phyloP scores from a whole-genome alignment of 2,329 filamentous ascomycete species.

The Fusarium virguliforme region DNA sequence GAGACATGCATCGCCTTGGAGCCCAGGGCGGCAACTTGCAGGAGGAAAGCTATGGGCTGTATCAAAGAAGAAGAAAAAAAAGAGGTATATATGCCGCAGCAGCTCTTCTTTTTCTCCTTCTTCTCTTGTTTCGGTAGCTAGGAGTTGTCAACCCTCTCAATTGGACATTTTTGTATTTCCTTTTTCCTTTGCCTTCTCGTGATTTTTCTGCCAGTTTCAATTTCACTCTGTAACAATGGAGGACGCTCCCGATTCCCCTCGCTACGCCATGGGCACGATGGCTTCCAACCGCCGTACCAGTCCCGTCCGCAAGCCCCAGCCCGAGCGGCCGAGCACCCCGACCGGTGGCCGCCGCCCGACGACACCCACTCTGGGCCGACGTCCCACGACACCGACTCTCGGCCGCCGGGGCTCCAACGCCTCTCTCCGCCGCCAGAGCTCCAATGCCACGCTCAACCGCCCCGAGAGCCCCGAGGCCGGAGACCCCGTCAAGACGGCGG shows the following conservation, averaged over 20 bases:
- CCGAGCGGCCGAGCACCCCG: slow-evolving; percentile 36
- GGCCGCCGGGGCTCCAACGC: slow-evolving; percentile 34
- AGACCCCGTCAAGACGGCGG: slow-evolving; percentile 31
- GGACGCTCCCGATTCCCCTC: slow-evolving; percentile 36
- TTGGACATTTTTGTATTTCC: not conserved
- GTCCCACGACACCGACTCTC: slow-evolving; percentile 43
- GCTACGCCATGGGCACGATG: slow-evolving; percentile 47
- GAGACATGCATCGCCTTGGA: slow-evolving; percentile 2
- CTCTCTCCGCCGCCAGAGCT: slow-evolving; percentile 30
- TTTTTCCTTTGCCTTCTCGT: not conserved
- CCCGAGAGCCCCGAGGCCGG: slow-evolving; percentile 2
- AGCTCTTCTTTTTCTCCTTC: not conserved
- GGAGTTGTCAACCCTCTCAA: not conserved
- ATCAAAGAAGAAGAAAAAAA: not conserved
- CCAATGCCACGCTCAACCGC: slow-evolving; percentile 37
- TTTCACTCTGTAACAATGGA: slow-evolving; percentile 24
- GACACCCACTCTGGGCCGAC: slow-evolving; percentile 37
- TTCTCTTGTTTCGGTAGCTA: slow-evolving; percentile 10
- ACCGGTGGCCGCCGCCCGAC: slow-evolving; percentile 31
- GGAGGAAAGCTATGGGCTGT: not conserved
- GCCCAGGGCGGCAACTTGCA: slow-evolving; percentile 8
- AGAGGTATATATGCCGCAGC: slow-evolving; percentile 15
- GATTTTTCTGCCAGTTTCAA: not conserved
- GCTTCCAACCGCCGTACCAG: slow-evolving; percentile 42
- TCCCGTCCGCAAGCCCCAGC: slow-evolving; percentile 35